Percentiles rank a stretch among this genome's conserved stretches.
Evolutionary conservation across 257 asterid species (phyloP).

Genomic region (Capsicum chinense): DNA sequence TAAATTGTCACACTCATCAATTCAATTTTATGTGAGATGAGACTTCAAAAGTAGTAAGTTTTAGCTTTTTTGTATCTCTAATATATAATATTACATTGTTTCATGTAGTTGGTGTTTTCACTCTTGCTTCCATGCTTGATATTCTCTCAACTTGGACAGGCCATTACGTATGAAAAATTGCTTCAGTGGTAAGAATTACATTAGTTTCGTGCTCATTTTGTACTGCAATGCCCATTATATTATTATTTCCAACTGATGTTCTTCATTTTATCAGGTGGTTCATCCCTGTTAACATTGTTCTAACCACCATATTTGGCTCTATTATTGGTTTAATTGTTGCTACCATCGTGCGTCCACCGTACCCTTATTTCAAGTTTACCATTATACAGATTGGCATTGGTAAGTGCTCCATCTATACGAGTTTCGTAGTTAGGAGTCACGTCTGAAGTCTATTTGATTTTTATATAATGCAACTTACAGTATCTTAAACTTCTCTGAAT

Average conservation of each 20-base stretch:
- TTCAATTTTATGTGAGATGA: neutral
- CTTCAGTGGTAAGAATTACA: slow-evolving; percentile 62
- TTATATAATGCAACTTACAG: neutral
- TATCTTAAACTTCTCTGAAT: neutral
- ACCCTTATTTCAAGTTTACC: slow-evolving; percentile 90
- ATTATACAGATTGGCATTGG: slow-evolving; percentile 93
- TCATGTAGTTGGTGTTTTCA: slow-evolving; percentile 90
- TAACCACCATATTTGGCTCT: slow-evolving; percentile 85
- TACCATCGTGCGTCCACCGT: slow-evolving; percentile 69
- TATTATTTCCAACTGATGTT: neutral
- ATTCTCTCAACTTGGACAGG: slow-evolving; percentile 95
- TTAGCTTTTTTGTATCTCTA: slow-evolving; percentile 24
- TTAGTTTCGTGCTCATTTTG: neutral
- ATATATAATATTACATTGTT: slow-evolving; percentile 14
- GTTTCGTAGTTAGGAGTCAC: neutral
- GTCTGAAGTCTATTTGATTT: neutral
- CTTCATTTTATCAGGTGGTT: slow-evolving; percentile 80
- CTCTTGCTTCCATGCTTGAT: slow-evolving; percentile 95
- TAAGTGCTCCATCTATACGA: slow-evolving; percentile 33
- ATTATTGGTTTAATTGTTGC: slow-evolving; percentile 84
- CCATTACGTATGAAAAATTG: slow-evolving; percentile 76
- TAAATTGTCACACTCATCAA: neutral
- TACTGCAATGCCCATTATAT: neutral
- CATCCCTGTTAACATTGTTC: slow-evolving; percentile 87
- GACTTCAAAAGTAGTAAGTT: slow-evolving; percentile 2